Conservation (phyloP, 257 asterid species). For the Anisodus acutangulus region DNA sequence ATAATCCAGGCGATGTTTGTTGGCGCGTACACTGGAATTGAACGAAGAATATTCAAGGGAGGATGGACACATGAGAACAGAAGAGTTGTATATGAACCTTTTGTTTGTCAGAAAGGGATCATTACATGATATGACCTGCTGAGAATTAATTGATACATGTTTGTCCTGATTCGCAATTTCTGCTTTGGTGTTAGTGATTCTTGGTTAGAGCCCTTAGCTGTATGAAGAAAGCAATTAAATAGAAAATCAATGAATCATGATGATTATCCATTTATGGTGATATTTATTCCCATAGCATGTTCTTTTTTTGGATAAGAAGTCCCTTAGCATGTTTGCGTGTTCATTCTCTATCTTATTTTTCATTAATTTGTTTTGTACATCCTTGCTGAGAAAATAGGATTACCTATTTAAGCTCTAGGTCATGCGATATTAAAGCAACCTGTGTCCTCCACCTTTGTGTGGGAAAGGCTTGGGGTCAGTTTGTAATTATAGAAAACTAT, state of each 20-base stretch:
- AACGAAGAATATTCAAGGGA: no score
- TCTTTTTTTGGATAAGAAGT: neutral
- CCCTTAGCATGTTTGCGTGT: neutral
- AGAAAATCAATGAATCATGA: neutral
- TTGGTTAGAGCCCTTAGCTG: neutral
- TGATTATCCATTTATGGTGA: neutral
- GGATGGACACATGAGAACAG: no score
- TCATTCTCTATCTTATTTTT: neutral
- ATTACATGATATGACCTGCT: neutral
- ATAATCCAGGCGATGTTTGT: neutral
- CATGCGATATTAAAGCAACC: neutral
- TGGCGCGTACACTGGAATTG: neutral
- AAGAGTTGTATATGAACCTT: no score
- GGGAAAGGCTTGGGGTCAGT: neutral
- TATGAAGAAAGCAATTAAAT: conserved; percentile 17
- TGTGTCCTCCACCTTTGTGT: neutral
- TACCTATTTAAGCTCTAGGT: neutral
- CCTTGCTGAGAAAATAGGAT: neutral
- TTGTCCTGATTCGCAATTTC: neutral
- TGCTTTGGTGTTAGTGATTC: conserved; percentile 9
- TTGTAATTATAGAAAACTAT: conserved; percentile 11
- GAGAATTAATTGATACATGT: neutral
- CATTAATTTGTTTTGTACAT: neutral
- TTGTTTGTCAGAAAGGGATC: neutral
- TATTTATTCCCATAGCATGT: neutral